Evolutionary conservation across 768 basidiomycete genomes (phyloP).

Genomic region (Lactarius deliciosus): DNA sequence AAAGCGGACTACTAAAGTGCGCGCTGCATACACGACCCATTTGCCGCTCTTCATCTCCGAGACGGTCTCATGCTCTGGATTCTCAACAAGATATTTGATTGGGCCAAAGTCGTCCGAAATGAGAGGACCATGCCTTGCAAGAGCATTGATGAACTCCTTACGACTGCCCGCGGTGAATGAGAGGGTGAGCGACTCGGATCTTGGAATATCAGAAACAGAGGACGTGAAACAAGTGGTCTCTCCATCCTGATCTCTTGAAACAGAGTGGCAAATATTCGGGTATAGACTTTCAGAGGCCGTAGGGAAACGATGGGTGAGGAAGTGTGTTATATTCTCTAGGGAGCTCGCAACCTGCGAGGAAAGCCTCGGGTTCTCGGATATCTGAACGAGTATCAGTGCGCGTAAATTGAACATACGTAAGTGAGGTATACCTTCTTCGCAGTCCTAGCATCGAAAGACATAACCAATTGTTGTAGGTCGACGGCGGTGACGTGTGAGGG

Average conservation of each 20-base stretch:
- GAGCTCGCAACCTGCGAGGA: conserved; percentile 43
- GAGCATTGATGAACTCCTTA: conserved; percentile 50
- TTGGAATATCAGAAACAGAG: conserved; percentile 37
- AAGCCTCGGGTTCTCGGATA: conserved; percentile 22
- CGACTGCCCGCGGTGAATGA: conserved; percentile 50
- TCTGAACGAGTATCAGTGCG: conserved; percentile 13
- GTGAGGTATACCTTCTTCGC: conserved; percentile 38
- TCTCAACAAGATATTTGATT: conserved; percentile 54
- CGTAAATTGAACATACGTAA: neutral
- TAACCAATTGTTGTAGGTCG: conserved; percentile 74
- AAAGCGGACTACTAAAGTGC: conserved; percentile 75
- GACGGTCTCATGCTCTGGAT: conserved; percentile 49
- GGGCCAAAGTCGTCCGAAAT: conserved; percentile 39
- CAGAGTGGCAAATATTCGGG: conserved; percentile 51
- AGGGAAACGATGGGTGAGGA: conserved; percentile 45
- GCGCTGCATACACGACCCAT: conserved; percentile 87
- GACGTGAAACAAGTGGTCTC: conserved; percentile 44
- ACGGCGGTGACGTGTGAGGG: conserved; percentile 42
- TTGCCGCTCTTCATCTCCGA: conserved; percentile 76
- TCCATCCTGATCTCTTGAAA: conserved; percentile 23
- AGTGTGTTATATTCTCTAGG: conserved; percentile 51
- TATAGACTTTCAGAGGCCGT: conserved; percentile 49
- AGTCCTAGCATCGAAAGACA: conserved; percentile 48
- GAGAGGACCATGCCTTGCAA: conserved; percentile 36
- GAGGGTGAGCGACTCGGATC: conserved; percentile 47